These are phyloP conservation scores for Kuraishia cidri DNA, from an alignment of 805 yeast genomes.

Conservation along the genomic window DNA sequence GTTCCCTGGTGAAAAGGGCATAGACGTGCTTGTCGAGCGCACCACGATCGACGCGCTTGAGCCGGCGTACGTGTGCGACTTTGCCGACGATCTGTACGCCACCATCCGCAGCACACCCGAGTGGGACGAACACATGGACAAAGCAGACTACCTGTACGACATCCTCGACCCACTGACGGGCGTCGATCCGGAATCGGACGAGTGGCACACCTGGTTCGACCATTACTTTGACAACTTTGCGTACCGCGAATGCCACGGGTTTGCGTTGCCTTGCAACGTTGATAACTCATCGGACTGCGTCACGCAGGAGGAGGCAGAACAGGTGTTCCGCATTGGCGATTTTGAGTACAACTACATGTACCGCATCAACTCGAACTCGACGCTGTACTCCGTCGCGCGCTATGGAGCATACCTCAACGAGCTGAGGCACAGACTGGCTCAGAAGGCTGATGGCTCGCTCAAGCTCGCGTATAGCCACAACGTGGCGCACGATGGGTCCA, in stretches of 20 bases:
- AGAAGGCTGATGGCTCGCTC: conserved; percentile 17
- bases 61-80: conserved; percentile 22
- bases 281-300: conserved; percentile 13
- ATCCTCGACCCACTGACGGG: conserved; percentile 20
- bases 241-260: conserved; percentile 26
- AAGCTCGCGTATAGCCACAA: conserved; percentile 25
- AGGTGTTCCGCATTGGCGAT: conserved; percentile 31
- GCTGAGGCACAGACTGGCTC: conserved; percentile 18
- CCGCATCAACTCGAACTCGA: conserved; percentile 21
- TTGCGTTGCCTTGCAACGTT: conserved; percentile 22
- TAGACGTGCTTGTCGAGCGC: conserved; percentile 21
- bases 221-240: conserved; percentile 33
- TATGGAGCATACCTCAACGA: conserved; percentile 29
- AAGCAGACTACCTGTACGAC: conserved; percentile 16
- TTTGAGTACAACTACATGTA: conserved; percentile 32
- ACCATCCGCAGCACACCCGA: conserved; percentile 17
- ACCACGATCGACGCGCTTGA: conserved; percentile 24
- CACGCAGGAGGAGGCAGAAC: conserved; percentile 21
- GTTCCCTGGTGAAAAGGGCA: conserved; percentile 20
- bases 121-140: conserved; percentile 26
- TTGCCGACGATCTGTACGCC: conserved; percentile 16
- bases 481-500: conserved; percentile 32
- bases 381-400: conserved; percentile 21
- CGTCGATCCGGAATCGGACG: conserved; percentile 9
- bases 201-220: conserved; percentile 20